Conservation (phyloP, 2,329 filamentous ascomycete genomes). For the Alternaria sp. region DNA sequence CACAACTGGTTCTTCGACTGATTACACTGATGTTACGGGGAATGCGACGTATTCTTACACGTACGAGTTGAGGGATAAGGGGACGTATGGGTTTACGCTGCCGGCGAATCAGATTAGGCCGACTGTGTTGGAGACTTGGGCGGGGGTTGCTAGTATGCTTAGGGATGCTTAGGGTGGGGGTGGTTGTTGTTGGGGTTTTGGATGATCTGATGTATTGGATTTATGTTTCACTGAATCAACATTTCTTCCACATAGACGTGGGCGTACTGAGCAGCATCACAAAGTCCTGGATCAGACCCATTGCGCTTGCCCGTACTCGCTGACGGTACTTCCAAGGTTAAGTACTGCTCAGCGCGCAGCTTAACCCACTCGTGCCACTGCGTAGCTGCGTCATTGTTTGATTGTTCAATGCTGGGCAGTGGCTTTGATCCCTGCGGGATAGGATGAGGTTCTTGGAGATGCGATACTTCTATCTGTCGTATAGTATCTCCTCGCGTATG, state of each 20-base stretch:
- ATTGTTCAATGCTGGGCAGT: accelerated
- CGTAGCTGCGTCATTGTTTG: neutral
- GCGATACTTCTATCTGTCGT: no score
- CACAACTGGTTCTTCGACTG: constrained; percentile 54
- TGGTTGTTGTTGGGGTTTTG: neutral
- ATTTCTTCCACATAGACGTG: neutral
- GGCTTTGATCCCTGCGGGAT: no score
- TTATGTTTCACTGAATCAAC: accelerated
- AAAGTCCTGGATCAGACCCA: accelerated
- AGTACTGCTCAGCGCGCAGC: neutral
- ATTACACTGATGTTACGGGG: constrained; percentile 53
- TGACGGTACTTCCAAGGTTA: neutral
- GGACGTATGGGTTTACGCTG: constrained; percentile 56
- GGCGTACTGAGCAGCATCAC: neutral
- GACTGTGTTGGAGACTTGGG: constrained; percentile 56
- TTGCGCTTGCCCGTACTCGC: neutral
- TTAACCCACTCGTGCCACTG: neutral
- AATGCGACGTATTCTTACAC: constrained; percentile 56
- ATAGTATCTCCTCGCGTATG: no score
- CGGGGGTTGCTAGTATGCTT: constrained; percentile 45
- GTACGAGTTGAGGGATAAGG: constrained; percentile 58
- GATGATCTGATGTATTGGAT: neutral
- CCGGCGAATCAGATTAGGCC: constrained; percentile 58
- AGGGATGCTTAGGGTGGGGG: constrained; percentile 21
- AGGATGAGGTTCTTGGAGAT: no score